These are phyloP conservation scores for Colletotrichum acutatum DNA, from an alignment of 2,329 filamentous ascomycete species.

Conservation along the genomic window DNA sequence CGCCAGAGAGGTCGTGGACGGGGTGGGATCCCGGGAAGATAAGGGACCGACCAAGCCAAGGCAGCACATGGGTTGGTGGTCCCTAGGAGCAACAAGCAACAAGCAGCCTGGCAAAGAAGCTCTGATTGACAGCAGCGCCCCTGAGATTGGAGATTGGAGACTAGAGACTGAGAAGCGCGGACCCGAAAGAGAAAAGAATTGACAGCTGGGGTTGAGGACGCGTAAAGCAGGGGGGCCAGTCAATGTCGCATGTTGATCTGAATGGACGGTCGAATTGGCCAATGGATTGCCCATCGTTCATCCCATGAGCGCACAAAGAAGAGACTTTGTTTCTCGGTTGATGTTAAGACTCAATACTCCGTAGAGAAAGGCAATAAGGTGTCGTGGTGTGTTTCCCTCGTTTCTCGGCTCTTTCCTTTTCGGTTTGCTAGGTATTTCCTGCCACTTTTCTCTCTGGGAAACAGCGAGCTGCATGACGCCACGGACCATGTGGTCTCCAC, in stretches of 20 bases:
- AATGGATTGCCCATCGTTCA: not conserved
- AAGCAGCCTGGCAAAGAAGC: not conserved
- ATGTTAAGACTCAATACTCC: no score
- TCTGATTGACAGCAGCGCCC: not conserved
- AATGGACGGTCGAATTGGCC: not conserved
- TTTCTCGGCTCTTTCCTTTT: not conserved
- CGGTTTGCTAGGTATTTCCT: not conserved
- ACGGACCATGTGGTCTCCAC: conserved; percentile 27
- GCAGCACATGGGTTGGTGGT: not conserved
- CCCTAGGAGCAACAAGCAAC: not conserved
- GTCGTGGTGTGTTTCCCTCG: not conserved
- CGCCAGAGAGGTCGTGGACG: not conserved
- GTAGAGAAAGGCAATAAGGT: no score
- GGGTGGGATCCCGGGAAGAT: not conserved
- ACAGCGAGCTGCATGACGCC: conserved; percentile 27
- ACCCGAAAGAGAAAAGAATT: conserved; percentile 18
- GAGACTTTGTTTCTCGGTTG: not conserved
- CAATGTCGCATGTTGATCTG: not conserved
- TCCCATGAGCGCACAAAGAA: conserved; percentile 4
- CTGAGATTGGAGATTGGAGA: conserved; percentile 4
- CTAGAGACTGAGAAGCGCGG: not conserved
- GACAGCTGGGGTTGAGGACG: not conserved
- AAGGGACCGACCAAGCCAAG: not conserved
- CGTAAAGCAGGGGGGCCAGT: conserved; percentile 10
- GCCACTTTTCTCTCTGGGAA: not conserved